Base-by-base conservation (phyloP, 2,329 filamentous ascomycete species). In the Aspergillus carbonarius region DNA sequence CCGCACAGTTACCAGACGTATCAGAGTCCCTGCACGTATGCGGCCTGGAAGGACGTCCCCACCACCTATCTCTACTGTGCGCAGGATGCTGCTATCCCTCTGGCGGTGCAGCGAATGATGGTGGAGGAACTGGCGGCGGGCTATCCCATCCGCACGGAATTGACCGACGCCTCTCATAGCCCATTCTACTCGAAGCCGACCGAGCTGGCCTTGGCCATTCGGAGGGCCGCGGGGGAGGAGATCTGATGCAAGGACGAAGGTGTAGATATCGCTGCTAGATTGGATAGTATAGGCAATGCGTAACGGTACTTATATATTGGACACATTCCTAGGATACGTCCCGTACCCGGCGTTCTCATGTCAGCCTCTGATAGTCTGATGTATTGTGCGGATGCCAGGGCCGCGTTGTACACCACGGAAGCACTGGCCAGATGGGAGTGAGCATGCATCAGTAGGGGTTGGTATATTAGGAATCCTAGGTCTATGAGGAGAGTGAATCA, bases 41-140 rank as follows among this genome's bases (percentile, higher is more conserved):
- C 44, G 6, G 57, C 51, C 5, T 59, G 57, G 57, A 51, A 39
- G 23, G n/a, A 46, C 13, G 52, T 59, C n/a, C 46, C 52, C 7
- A 42, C 25, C 2, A 59, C 57, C n/a, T 59, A 59, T 35, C 25
- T 59, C 6, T 59, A 59, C 35, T 59, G 57, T 46, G 35, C 30
- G 2, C 20, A 27, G 30, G 52, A 59, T 47, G 9, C 15, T 9
- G 57, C 57, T 6, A 55, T 59, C 15, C 52, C 30, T 7, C 13
- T 55, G 27, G 3, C 1, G 1, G 46, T 47, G 13, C 57, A 59
- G 32, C 52, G 15, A 23, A 52, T 34, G 47, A 51, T 59, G 52
- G 57, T 59, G 15, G 57, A 55, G 52, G 47, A 51, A 4, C 15
- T 35, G 27, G 57, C 44, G 10, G 18, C 42, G 35, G 57, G 57